Evolutionary conservation across 768 basidiomycete genomes (phyloP).

Genomic region (Serendipita sp.): DNA sequence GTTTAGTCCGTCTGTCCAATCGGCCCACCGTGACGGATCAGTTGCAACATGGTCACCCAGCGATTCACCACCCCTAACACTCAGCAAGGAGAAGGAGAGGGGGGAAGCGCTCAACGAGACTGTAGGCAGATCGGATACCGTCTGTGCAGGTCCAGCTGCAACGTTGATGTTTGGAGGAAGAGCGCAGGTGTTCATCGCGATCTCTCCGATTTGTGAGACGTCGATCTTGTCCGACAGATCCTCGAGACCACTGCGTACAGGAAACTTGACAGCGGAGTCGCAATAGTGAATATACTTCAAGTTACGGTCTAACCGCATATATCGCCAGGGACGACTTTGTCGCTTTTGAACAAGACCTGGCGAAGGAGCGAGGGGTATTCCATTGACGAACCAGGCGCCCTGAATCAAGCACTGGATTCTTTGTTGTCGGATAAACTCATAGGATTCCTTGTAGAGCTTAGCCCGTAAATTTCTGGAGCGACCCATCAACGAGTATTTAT

Average conservation of each 20-base stretch:
- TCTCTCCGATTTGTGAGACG: slow-evolving; percentile 59
- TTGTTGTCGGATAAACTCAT: slow-evolving; percentile 77
- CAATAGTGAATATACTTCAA: slow-evolving; percentile 72
- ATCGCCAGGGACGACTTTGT: slow-evolving; percentile 60
- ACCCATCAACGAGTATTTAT: not conserved
- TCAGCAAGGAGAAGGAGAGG: slow-evolving; percentile 62
- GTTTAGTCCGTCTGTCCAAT: slow-evolving; percentile 88
- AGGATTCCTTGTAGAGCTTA: slow-evolving; percentile 78
- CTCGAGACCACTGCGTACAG: slow-evolving; percentile 63
- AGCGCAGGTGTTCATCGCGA: slow-evolving; percentile 56
- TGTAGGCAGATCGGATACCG: not conserved
- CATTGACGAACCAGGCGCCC: slow-evolving; percentile 87
- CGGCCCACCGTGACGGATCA: slow-evolving; percentile 66
- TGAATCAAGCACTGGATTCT: slow-evolving; percentile 74
- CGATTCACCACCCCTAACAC: slow-evolving; percentile 43
- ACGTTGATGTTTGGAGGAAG: slow-evolving; percentile 33
- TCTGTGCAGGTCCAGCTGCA: slow-evolving; percentile 19
- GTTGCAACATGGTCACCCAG: slow-evolving; percentile 66
- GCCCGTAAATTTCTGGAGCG: slow-evolving; percentile 54
- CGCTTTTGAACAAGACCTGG: slow-evolving; percentile 37
- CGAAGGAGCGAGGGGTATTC: slow-evolving; percentile 32
- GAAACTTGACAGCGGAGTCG: slow-evolving; percentile 65
- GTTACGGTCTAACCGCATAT: slow-evolving; percentile 59
- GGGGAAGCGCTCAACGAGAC: slow-evolving; percentile 28
- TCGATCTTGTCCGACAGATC: slow-evolving; percentile 81